Conservation (phyloP, 306 rosid genomes). For the Carpinus fangiana region DNA sequence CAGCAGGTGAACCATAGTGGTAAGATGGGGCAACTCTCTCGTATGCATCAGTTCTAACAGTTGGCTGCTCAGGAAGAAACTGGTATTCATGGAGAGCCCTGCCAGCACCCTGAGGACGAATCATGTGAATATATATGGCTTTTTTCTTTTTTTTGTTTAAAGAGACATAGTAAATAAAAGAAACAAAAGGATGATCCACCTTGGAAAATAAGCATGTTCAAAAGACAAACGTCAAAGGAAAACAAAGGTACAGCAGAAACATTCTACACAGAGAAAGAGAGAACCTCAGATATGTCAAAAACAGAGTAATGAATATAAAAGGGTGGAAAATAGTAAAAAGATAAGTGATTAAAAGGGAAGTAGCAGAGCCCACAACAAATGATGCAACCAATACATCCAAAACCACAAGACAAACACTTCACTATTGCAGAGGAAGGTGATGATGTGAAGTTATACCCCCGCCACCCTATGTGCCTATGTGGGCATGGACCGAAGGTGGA, state of each 20-base stretch:
- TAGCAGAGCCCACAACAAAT: neutral
- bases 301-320: neutral
- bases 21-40: slow-evolving; percentile 47
- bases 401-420: slow-evolving; percentile 6
- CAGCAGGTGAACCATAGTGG: slow-evolving; percentile 46
- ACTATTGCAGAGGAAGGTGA: too few species aligned
- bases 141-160: neutral
- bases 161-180: neutral
- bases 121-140: slow-evolving; percentile 13
- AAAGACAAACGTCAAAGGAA: neutral
- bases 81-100: slow-evolving; percentile 74
- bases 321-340: neutral
- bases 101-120: slow-evolving; percentile 48
- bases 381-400: neutral
- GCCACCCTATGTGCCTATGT: too few species aligned
- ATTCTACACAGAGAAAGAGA: neutral
- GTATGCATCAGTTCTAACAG: slow-evolving; percentile 52
- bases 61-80: slow-evolving; percentile 79
- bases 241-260: neutral
- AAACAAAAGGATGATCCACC: neutral
- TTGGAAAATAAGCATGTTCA: too few species aligned
- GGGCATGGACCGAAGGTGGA: too few species aligned
- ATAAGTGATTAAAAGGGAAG: neutral
- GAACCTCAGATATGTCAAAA: neutral
- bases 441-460: too few species aligned